These are phyloP conservation scores for Mallotus repandus DNA, from an alignment of 441 rosid genomes.

Conservation along the genomic window DNA sequence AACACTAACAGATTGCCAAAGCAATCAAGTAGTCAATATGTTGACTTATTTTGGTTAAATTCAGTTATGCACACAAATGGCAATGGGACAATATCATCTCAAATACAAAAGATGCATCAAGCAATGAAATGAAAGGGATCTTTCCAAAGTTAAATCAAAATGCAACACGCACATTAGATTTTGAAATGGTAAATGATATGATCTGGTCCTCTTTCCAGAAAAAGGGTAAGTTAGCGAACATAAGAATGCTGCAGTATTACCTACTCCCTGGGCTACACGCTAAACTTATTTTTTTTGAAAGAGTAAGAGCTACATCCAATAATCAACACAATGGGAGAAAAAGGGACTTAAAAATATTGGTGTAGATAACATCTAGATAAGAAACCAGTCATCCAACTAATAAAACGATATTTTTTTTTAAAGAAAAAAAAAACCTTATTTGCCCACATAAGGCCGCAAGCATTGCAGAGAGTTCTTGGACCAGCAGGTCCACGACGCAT, in stretches of 20 bases:
- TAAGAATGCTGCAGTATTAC: neutral
- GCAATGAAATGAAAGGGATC: too few relatives aligned
- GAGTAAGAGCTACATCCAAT: neutral
- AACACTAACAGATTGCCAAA: neutral
- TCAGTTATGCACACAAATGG: neutral
- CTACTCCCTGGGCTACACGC: neutral
- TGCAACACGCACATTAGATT: neutral
- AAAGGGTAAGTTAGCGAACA: neutral
- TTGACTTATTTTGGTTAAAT: neutral
- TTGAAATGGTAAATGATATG: neutral
- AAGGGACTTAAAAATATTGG: neutral
- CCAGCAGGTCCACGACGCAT: constrained; percentile 96
- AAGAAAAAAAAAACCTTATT: constrained; percentile 57
- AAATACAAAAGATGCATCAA: neutral
- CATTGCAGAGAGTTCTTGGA: constrained; percentile 90
- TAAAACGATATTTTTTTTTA: neutral
- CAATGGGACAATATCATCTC: neutral
- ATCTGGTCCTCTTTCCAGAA: neutral
- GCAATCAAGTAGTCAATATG: neutral
- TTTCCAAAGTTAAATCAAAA: neutral
- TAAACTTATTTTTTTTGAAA: neutral
- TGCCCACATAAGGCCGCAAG: constrained; percentile 91
- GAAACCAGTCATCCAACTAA: neutral
- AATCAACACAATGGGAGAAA: neutral
- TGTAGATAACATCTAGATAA: neutral